A percentile compares a stretch with the other conserved stretches of the same genome.
phyloP scores from a whole-genome alignment of 1,139 yeast species.

The Zygoascus hellenicus region DNA sequence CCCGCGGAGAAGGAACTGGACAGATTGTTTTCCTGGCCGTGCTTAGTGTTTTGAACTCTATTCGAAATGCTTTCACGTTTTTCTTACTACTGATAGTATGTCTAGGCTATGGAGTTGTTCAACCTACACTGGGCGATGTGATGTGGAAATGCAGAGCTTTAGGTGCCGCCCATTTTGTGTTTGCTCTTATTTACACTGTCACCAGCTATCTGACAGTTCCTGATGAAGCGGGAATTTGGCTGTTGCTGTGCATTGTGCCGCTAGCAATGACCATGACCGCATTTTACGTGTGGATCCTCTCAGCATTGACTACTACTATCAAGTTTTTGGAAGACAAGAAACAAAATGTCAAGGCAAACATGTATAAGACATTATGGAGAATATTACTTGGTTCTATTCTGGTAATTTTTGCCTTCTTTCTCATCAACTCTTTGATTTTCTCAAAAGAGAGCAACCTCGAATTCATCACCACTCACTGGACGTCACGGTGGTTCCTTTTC shows the following conservation, averaged over 20 bases:
- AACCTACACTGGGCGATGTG: slow-evolving; percentile 66
- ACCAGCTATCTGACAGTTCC: slow-evolving; percentile 56
- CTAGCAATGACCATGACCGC: slow-evolving; percentile 61
- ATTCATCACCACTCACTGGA: slow-evolving; percentile 86
- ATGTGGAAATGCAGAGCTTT: slow-evolving; percentile 80
- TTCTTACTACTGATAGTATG: slow-evolving; percentile 80
- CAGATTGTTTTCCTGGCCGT: slow-evolving; percentile 70
- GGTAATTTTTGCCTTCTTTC: slow-evolving; percentile 56
- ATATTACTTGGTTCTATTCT: slow-evolving; percentile 64
- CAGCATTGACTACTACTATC: slow-evolving; percentile 70
- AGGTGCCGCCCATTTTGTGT: slow-evolving; percentile 65
- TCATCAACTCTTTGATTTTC: slow-evolving; percentile 63
- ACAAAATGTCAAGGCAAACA: slow-evolving; percentile 82
- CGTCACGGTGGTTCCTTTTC: slow-evolving; percentile 76
- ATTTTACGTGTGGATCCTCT: slow-evolving; percentile 70
- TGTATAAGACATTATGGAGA: slow-evolving; percentile 75
- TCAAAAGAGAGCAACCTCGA: slow-evolving; percentile 71
- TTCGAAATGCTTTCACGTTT: slow-evolving; percentile 81
- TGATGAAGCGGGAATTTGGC: slow-evolving; percentile 41
- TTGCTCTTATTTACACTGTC: slow-evolving; percentile 62
- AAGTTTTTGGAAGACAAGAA: slow-evolving; percentile 72
- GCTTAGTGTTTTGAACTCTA: slow-evolving; percentile 71
- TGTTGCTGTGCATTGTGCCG: slow-evolving; percentile 58
- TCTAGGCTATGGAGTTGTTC: slow-evolving; percentile 90
- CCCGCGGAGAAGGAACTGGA: slow-evolving; percentile 52